A percentile compares a stretch with the other conserved stretches of the same genome.
Evolutionary conservation across 225 moss, liverwort and hornwort genomes (phyloP).

Genomic region (Marchantia polymorpha): DNA sequence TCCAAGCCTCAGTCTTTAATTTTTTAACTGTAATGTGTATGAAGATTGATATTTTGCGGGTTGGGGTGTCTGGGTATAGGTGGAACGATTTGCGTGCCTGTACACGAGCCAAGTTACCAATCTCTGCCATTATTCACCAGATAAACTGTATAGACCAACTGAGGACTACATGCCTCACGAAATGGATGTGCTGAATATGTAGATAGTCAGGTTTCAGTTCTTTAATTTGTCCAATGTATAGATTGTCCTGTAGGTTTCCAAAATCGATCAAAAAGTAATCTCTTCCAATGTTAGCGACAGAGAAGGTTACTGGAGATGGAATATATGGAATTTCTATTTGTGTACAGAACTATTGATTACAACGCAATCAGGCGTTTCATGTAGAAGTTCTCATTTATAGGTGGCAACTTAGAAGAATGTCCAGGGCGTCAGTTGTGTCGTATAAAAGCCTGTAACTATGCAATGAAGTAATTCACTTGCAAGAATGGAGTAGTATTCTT

Average conservation of each 20-base stretch:
- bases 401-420: too few species aligned
- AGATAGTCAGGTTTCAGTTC: neutral
- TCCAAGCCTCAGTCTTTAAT: neutral
- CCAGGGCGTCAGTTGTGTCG: too few species aligned
- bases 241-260: neutral
- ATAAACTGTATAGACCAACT: conserved; percentile 80
- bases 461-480: too few species aligned
- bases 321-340: neutral
- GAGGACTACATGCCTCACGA: conserved; percentile 97
- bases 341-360: neutral
- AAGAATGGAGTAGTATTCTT: too few species aligned
- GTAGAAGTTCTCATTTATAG: too few species aligned
- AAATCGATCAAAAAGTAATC: neutral
- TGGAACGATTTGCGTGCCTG: conserved; percentile 92
- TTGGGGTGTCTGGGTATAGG: conserved; percentile 45
- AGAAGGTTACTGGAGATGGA: neutral
- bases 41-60: neutral
- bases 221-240: conserved; percentile 9
- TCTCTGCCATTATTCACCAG: conserved; percentile 83
- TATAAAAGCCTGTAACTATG: too few species aligned
- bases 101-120: conserved; percentile 92
- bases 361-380: too few species aligned
- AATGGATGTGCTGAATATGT: conserved; percentile 34
- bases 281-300: neutral
- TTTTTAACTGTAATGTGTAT: neutral